Conservation (phyloP, 495 filamentous ascomycete genomes). For the Cladorrhinum samala region DNA sequence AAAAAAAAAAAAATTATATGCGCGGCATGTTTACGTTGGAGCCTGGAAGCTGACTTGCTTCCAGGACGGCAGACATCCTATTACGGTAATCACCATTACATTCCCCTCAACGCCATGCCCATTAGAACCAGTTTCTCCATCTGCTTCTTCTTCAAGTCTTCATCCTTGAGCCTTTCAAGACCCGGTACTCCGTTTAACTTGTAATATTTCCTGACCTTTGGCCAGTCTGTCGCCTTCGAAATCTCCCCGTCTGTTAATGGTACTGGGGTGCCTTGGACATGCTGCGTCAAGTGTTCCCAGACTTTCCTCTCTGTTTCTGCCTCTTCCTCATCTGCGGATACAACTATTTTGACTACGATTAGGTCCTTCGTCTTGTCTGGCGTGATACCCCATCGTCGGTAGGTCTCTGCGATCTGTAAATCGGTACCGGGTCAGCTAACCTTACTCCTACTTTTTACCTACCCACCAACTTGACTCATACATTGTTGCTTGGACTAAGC, state of each 20-base stretch:
- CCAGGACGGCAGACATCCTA: too few relatives aligned
- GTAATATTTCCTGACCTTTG: slow-evolving; percentile 74
- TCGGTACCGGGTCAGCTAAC: too few relatives aligned
- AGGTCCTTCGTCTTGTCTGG: slow-evolving; percentile 58
- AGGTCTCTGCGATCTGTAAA: slow-evolving; percentile 87
- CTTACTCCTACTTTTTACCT: slow-evolving; percentile 9
- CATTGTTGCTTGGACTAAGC: slow-evolving; percentile 80
- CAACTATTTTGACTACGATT: slow-evolving; percentile 66
- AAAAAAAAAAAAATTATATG: too few relatives aligned
- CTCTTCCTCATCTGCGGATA: slow-evolving; percentile 1
- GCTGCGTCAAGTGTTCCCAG: slow-evolving; percentile 52
- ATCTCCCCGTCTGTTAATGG: slow-evolving; percentile 61
- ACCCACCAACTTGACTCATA: slow-evolving; percentile 28
- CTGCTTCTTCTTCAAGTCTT: slow-evolving; percentile 36
- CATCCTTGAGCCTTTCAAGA: slow-evolving; percentile 29
- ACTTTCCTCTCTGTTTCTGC: slow-evolving; percentile 33
- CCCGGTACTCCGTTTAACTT: slow-evolving; percentile 57
- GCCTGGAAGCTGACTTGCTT: too few relatives aligned
- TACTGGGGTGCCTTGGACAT: slow-evolving; percentile 57
- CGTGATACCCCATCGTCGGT: slow-evolving; percentile 76
- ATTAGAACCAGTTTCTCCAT: slow-evolving; percentile 60
- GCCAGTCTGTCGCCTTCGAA: slow-evolving; percentile 52
- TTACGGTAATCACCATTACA: slow-evolving; percentile 19
- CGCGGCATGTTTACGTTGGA: too few relatives aligned
- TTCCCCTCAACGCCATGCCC: slow-evolving; percentile 65